Evolutionary conservation across 2,329 filamentous ascomycete genomes (phyloP).

Genomic region (Ploettnerulaceae sp.): DNA sequence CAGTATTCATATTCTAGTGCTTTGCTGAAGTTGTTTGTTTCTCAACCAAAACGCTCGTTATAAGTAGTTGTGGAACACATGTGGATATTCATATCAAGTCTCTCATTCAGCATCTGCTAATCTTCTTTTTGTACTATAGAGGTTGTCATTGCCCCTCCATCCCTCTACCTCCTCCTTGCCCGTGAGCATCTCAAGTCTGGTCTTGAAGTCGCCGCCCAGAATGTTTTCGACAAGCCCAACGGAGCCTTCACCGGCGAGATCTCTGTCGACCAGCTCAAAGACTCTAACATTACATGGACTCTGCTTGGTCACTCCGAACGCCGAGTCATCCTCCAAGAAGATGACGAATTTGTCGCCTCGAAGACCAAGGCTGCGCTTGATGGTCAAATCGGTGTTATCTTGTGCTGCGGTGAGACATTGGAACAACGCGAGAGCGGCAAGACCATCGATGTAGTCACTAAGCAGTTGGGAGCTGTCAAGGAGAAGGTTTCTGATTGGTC

Average conservation of each 20-base stretch:
- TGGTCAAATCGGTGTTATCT: constrained; percentile 83
- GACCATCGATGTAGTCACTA: constrained; percentile 81
- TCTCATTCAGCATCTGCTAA: not conserved
- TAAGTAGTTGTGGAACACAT: not conserved
- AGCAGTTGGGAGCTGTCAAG: constrained; percentile 77
- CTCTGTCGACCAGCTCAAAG: constrained; percentile 84
- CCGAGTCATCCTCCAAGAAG: constrained; percentile 82
- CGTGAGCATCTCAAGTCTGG: constrained; percentile 71
- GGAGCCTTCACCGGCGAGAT: constrained; percentile 98
- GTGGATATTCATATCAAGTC: not conserved
- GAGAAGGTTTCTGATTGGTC: constrained; percentile 81
- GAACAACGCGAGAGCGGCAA: constrained; percentile 83
- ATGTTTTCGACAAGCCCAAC: constrained; percentile 95
- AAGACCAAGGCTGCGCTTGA: constrained; percentile 94
- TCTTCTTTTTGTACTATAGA: constrained; percentile 47
- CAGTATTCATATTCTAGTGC: constrained; percentile 34
- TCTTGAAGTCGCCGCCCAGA: constrained; percentile 88
- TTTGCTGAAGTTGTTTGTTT: not conserved
- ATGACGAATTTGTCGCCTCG: constrained; percentile 76
- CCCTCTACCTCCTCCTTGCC: constrained; percentile 84
- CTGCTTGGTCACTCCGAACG: constrained; percentile 95
- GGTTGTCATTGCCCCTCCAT: constrained; percentile 88
- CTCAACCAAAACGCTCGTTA: constrained; percentile 10
- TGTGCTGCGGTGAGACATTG: constrained; percentile 94
- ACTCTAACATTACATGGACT: constrained; percentile 82